Percentiles rank a stretch among this genome's conserved stretches.
Evolutionary conservation across 345 rosid genomes (phyloP).

Genomic region (Pistacia integerrima): DNA sequence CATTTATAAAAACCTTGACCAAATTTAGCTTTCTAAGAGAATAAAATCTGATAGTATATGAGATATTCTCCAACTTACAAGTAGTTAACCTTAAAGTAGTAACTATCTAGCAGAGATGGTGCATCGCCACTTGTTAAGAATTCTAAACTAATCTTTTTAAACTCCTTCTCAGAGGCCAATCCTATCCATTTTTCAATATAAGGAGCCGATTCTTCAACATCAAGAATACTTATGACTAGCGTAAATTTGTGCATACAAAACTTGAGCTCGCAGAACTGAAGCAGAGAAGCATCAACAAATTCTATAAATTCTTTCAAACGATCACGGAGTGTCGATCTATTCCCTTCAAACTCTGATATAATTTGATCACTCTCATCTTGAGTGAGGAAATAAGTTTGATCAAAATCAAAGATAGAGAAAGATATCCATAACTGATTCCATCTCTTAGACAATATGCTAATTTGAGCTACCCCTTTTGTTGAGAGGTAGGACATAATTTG

Average conservation of each 20-base stretch:
- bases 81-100: not conserved
- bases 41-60: not conserved
- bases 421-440: not conserved
- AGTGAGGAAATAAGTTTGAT: not conserved
- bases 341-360: too few species aligned
- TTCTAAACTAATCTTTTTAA: too few species aligned
- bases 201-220: not conserved
- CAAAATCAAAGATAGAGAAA: not conserved
- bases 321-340: too few species aligned
- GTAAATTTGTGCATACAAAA: not conserved
- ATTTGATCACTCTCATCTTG: too few species aligned
- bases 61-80: not conserved
- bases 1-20: too few species aligned
- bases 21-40: not conserved
- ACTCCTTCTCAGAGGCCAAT: not conserved
- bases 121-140: not conserved
- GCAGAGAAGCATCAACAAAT: not conserved
- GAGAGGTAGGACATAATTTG: too few species aligned
- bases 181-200: not conserved
- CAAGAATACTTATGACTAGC: not conserved
- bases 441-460: not conserved
- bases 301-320: not conserved
- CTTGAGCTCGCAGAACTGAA: not conserved
- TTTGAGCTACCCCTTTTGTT: too few species aligned
- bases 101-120: not conserved